Base-by-base conservation (phyloP, 768 basidiomycete species). In the Mycena filopes region DNA sequence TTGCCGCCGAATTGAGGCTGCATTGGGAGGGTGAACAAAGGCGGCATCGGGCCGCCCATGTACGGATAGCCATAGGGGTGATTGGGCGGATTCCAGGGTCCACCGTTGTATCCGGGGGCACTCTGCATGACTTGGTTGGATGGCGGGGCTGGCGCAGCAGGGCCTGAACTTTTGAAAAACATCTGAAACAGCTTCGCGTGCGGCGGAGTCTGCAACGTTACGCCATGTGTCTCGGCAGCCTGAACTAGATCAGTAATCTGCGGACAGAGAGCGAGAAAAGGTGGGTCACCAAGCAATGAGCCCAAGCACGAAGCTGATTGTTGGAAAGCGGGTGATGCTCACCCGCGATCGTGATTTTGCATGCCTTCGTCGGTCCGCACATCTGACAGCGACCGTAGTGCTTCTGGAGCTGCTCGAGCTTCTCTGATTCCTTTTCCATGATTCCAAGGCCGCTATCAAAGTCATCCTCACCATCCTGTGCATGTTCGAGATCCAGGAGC, bases 401-500 rank as follows among this genome's bases (percentile, higher is more conserved):
- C 25, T 23, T 23, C 25, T 48, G 43, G 10, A 62, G 59, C 65
- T 61, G 25, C 18, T 23, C 16, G 10, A 33, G n/a, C 10, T 1
- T 29, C 21, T 46, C 33, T 21, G 26, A 16, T 21, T 62, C 50
- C 54, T 66, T 54, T 43, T 46, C 58, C 47, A 66, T 60, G 4
- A 51, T 43, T 3, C 59, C 47, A 4, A 50, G 1, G 2, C 50
- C 60, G 6, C 50, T 46, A 13, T 60, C 54, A 10, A 53, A 59
- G 28, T 66, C 51, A 26, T 61, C 47, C 26, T 66, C 65, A 0
- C 58, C 54, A 2, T 16, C 28, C 2, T n/a, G 29, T 0, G 58
- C 65, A 31, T 60, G 50, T 12, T 66, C 65, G 1, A 66, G 53
- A 26, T 66, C 60, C 3, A 51, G 21, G 18, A 66, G 54, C 25